Evolutionary conservation across 1,284 basidiomycete species (phyloP).

Genomic region (Wolfiporia cocos): DNA sequence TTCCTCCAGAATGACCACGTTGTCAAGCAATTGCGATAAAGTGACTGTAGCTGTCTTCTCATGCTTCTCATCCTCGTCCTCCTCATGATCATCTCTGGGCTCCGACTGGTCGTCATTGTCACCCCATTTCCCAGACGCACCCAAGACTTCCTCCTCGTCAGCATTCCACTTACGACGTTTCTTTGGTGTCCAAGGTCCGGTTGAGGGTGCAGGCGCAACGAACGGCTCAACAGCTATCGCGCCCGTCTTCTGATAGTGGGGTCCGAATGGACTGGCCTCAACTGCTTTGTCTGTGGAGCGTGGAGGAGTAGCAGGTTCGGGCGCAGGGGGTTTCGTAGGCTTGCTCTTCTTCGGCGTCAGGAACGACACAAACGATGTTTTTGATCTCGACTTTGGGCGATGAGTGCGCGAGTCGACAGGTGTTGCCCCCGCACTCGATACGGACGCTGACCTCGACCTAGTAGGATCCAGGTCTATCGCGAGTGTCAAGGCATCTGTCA

Average conservation of each 20-base stretch:
- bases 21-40: constrained; percentile 85
- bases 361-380: constrained; percentile 68
- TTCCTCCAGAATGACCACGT: constrained; percentile 94
- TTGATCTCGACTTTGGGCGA: constrained; percentile 46
- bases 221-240: constrained; percentile 71
- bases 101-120: constrained; percentile 27
- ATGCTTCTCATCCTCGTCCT: constrained; percentile 23
- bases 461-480: constrained; percentile 49
- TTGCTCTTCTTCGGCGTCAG: constrained; percentile 71
- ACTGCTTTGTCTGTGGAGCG: constrained; percentile 34
- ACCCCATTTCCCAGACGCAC: constrained; percentile 47
- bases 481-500: constrained; percentile 83
- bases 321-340: constrained; percentile 20
- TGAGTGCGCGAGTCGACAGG: constrained; percentile 23
- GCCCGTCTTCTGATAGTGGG: constrained; percentile 80
- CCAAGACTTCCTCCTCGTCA: constrained; percentile 66
- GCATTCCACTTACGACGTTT: constrained; percentile 43
- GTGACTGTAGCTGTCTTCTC: constrained; percentile 45
- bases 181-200: constrained; percentile 58
- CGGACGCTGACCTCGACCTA: constrained; percentile 10
- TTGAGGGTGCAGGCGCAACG: constrained; percentile 50
- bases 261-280: constrained; percentile 76
- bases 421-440: constrained; percentile 11
- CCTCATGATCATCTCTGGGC: constrained; percentile 24
- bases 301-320: constrained; percentile 40